phyloP scores from a whole-genome alignment of 2,329 filamentous ascomycete genomes.

The Aspergillus tanneri region DNA sequence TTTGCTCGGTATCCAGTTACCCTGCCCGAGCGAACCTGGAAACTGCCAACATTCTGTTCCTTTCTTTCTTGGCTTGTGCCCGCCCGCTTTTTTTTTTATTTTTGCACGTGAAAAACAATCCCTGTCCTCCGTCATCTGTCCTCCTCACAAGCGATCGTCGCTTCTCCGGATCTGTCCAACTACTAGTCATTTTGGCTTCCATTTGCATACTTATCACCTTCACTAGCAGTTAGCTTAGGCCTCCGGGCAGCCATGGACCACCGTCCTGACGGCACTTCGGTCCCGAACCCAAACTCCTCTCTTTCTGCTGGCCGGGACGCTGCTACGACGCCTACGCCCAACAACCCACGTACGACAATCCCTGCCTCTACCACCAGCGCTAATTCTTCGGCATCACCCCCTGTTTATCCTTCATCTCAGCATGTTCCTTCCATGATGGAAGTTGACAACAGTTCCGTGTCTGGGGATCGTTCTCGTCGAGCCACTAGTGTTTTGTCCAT shows the following conservation, averaged over 20 bases:
- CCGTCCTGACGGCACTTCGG: slow-evolving; percentile 18
- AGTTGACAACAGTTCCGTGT: slow-evolving; percentile 34
- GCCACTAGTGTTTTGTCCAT: slow-evolving; percentile 49
- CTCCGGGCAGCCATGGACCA: slow-evolving; percentile 21
- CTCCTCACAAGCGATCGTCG: not conserved
- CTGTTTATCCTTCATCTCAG: slow-evolving; percentile 20
- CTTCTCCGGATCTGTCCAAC: not conserved
- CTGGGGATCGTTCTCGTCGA: slow-evolving; percentile 44
- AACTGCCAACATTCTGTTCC: not conserved
- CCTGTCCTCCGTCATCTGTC: not conserved
- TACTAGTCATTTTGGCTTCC: not conserved
- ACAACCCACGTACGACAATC: not conserved
- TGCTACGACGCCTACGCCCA: slow-evolving; percentile 1
- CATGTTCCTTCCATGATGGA: slow-evolving; percentile 40
- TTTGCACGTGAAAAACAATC: not conserved
- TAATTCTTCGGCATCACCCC: not conserved
- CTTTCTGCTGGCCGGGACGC: slow-evolving; percentile 17
- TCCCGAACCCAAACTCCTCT: slow-evolving; percentile 15
- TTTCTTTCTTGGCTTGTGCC: not conserved
- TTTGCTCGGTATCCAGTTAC: not conserved
- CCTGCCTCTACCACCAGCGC: not conserved
- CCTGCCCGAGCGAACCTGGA: not conserved
- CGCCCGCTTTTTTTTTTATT: not conserved
- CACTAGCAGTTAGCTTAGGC: not conserved
- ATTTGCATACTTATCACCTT: not conserved